Evolutionary conservation across 1,139 yeast genomes (phyloP).

Genomic region (Hanseniaspora uvarum): DNA sequence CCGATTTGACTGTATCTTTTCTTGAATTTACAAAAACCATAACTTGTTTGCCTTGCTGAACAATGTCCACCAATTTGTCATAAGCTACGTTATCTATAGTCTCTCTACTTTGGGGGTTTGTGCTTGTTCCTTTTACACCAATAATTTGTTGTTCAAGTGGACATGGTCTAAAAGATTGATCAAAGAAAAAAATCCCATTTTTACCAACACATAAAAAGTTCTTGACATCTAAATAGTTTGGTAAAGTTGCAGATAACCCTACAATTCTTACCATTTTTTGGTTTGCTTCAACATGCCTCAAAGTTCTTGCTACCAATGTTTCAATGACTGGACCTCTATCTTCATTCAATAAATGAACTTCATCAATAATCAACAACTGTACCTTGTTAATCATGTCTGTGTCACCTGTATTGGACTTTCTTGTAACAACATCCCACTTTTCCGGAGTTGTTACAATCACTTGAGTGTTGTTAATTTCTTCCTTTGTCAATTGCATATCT

Average conservation of each 20-base stretch:
- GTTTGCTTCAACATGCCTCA: conserved; percentile 85
- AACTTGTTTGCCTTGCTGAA: conserved; percentile 70
- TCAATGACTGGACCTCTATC: conserved; percentile 97
- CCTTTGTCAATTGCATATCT: conserved; percentile 85
- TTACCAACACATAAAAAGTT: conserved; percentile 88
- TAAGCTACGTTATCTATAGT: conserved; percentile 69
- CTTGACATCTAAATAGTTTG: conserved; percentile 89
- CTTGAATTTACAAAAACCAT: conserved; percentile 97
- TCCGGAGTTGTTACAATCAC: conserved; percentile 94
- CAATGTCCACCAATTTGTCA: conserved; percentile 59
- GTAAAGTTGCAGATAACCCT: conserved; percentile 95
- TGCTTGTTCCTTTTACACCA: conserved; percentile 83
- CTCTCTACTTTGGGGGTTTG: conserved; percentile 59
- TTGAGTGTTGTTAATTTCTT: conserved; percentile 77
- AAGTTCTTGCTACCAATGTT: conserved; percentile 87
- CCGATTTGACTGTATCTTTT: conserved; percentile 80
- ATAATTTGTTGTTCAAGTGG: conserved; percentile 80
- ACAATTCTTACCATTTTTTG: conserved; percentile 91
- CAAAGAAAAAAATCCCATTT: conserved; percentile 89
- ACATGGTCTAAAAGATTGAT: conserved; percentile 85
- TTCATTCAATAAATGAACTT: conserved; percentile 91
- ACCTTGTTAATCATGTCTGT: conserved; percentile 79
- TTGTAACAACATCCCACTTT: conserved; percentile 97
- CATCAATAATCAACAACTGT: conserved; percentile 79
- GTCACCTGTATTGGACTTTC: conserved; percentile 67